Percentiles rank a stretch among this genome's conserved stretches.
These are phyloP conservation scores for Bertia moriformis DNA, from an alignment of 2,329 filamentous ascomycete genomes.

Conservation along the genomic window DNA sequence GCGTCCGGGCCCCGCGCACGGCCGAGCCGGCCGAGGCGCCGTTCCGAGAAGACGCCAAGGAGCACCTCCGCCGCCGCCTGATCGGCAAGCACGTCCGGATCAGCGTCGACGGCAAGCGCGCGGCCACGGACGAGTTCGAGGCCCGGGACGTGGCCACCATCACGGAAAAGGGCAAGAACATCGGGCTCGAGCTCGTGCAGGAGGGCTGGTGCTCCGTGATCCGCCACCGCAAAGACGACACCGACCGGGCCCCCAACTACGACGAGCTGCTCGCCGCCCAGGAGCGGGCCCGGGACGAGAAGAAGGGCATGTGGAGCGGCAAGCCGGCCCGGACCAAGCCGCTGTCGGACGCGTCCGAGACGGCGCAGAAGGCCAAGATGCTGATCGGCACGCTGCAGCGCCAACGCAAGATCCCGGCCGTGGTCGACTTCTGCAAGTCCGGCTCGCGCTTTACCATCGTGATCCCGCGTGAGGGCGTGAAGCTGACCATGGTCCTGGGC, in stretches of 20 bases:
- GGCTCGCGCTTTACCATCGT: constrained; percentile 86
- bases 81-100: constrained; percentile 94
- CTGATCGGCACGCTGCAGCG: constrained; percentile 76
- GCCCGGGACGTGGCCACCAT: constrained; percentile 90
- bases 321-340: constrained; percentile 74
- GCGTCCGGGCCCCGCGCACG: constrained; percentile 80
- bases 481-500: constrained; percentile 85
- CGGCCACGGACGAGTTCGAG: constrained; percentile 79
- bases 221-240: constrained; percentile 85
- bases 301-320: constrained; percentile 88
- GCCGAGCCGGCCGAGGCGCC: constrained; percentile 76
- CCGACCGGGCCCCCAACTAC: constrained; percentile 84
- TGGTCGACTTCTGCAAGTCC: constrained; percentile 97
- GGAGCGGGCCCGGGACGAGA: constrained; percentile 68
- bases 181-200: constrained; percentile 74
- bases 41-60: constrained; percentile 86
- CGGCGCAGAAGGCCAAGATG: constrained; percentile 85
- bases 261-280: constrained; percentile 74
- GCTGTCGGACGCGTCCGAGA: constrained; percentile 83
- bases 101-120: constrained; percentile 76
- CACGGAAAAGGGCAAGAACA: constrained; percentile 69
- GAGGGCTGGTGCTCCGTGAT: constrained; percentile 89
- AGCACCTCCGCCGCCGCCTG: constrained; percentile 80
- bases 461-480: constrained; percentile 81
- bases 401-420: constrained; percentile 79